Base-by-base conservation (phyloP, 306 rosid genomes). In the Dalbergia cultrata region DNA sequence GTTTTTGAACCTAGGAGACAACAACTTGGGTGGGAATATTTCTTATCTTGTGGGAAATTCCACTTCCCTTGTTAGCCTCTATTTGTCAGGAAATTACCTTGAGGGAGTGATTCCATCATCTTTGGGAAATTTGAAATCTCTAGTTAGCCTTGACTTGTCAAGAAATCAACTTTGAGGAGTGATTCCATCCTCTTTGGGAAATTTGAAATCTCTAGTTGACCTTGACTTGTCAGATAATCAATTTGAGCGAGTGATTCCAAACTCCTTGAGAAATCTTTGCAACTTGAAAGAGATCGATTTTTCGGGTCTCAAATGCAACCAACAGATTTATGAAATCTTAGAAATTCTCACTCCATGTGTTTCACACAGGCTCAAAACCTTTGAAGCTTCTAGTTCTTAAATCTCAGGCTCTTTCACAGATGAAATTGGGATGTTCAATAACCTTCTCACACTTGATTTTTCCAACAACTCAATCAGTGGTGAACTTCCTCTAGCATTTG, bases 381-480 rank as follows among this genome's bases (percentile, higher is more conserved):
- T 79, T 12, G 1, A 0, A 3, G 16, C 71, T 0, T 0, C 0
- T 0, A 0, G 0, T 3, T 63, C 34, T 33, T 58, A 79, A 11
- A 4, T 86, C 54, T 79, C 67, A 5, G 67, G 80, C 6, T 21
- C 64, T 16, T 10, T 79, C 2, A 41, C 82, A 37, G 35, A 79
- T 13, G 57, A 50, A 7, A 7, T 86, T 60, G 80, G 76, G 43
- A 0, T 50, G 1, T 65, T 76, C 0, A 65, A 17, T 57, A 65
- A 13, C 13, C 45, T 80, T 39, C 9, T 19, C 3, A 0, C 0
- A 0, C 26, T 76, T 19, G 10, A 22, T 8, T 6, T 76, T 34
- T 17, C 1, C 0, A 2, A 17, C 34, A 53, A 54, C 33, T 1
- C n/a, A 4, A 31, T 50, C 0, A 0, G 10, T 7, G 75, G 75